Evolutionary conservation across 164 flowering plant genomes (phyloP), one percentile per base, ranked within the genome.

Genomic region (Dillenia turbinata): DNA sequence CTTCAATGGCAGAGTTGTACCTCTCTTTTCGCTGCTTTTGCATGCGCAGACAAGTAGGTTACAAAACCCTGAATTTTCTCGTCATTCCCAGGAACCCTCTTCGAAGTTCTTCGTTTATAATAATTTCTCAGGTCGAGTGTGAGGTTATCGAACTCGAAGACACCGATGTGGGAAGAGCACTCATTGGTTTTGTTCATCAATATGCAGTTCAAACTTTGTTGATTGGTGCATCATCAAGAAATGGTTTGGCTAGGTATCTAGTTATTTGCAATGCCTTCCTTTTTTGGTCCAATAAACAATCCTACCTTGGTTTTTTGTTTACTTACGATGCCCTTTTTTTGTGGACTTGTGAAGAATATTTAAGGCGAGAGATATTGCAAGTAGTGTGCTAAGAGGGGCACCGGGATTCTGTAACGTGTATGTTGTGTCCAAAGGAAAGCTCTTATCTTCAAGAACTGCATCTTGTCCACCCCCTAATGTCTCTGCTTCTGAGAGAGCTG

Each of bases 1-100:
- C 33, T 26, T 26, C 33, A 1, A 26, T 26, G 2, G 33, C 33
- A 26, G 86, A 84, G n/a, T 33, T 84, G 44, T 81, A 82, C 65
- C 77, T 77, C 50, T 81, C 89, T 16, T 85, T 74, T 65, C 85
- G 81, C 3, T 75, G 79, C 82, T 81, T 77, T 47, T 85, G 87
- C 58, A 63, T 73, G 2, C 71, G 85, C 22, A 85, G 76, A 59
- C 66, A 78, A 61, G 89, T 81, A 56, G 51, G 88, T 63, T 26
- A 26, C 1, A 26, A 33, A 33, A 12, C 15, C 17, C 2, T 16
- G 33, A 26, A 47, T 57, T 11, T 16, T 43, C 24, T 61, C 13
- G 24, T 8, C 43, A 9, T 2, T 56, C 10, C 8, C 14, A 24
- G 44, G 16, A 17, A 12, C 15, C 40, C 15, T 14, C 46, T 50